Base-by-base conservation (phyloP, 2,329 filamentous ascomycete genomes). In the Cytospora chrysosperma region DNA sequence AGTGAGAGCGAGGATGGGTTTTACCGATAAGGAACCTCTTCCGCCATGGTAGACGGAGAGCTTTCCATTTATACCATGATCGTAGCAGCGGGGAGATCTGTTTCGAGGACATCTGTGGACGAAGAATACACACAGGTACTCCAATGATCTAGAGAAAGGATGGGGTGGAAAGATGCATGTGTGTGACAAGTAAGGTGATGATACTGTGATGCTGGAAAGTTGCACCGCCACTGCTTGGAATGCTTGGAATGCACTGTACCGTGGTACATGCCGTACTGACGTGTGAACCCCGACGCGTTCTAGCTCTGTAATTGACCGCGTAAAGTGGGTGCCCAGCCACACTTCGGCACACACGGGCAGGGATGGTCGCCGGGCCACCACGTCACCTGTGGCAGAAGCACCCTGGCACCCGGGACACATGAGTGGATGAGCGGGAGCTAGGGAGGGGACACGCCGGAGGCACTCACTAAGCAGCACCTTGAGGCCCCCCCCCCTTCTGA, bases 21-120 rank as follows among this genome's bases (percentile, higher is more conserved):
- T 66, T 73, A 88, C 86, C 86, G 66, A 86, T 78, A 47, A 88
- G 81, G 70, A 88, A 85, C 58, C 81, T 80, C 67, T 84, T 87
- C 60, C 86, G 83, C 86, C 86, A 88, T 67, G 86, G 86, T 4
- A 89, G 75, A 53, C 81, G 82, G 57, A 88, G 76, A 28, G 82
- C 75, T 72, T 88, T 88, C 86, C 86, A 89, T 69, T 77, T 80
- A 69, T 81, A 82, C 86, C 86, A 89, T 63, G 77, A 75, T 66
- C 75, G 77, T 47, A 69, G 66, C 40, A 79, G 58, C 32, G 73
- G 72, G 13, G 75, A 77, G 61, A 80, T 73, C 59, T 71, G 73
- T 62, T 75, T 77, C 55, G 69, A 63, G 54, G 74, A 72, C 75
- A 79, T 79, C 54, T 59, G 61, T 17, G 13, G 26, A 32, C 49